Evolutionary conservation across 2,329 filamentous ascomycete species (phyloP), one percentile per base, ranked within the genome.

Genomic region (Pleoardoris graminearum): DNA sequence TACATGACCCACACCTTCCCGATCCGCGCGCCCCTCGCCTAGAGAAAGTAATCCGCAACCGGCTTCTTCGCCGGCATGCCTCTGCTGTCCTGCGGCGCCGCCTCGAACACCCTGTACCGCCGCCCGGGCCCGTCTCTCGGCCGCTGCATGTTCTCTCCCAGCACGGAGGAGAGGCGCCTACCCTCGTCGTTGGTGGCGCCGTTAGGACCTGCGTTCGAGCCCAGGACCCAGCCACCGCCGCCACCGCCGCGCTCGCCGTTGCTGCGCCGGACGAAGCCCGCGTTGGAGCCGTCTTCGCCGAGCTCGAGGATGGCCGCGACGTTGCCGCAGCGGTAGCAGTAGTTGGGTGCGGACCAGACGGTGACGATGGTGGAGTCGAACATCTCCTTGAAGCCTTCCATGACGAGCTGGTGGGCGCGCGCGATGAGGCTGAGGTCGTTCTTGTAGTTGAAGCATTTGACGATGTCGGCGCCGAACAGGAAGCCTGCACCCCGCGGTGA

Each of bases 351-450:
- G 14, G 72, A 76, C 79, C 94, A 99, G n/a, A 99, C 94, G 0
- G 94, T 99, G 36, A 97, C 94, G 59, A 99, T 97, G 42, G 87
- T 90, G 12, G 86, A 88, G 70, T 69, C 67, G 68, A 97, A 99
- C 92, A 97, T 97, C 17, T 97, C 94, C 77, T 97, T 97, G 75
- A 97, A 99, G 0, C 94, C 94, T 73, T 99, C 94, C 94, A 97
- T 99, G 59, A 99, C 94, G 19, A 99, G 85, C 74, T 99, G 94
- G 71, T 99, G 94, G 1, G 94, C 94, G 50, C 94, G 85, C 16
- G 93, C 94, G 60, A 99, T 94, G 47, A 99, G 82, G 19, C 88
- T 91, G 23, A 99, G 82, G 68, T 96, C 90, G 72, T 99, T 99
- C 52, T 86, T 85, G 75, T 97, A 88, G 76, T 97, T 99, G 79